A percentile compares a stretch with the other conserved stretches of the same genome.
Conservation (phyloP, 2,329 filamentous ascomycete species). For the Diaporthe vexans region DNA sequence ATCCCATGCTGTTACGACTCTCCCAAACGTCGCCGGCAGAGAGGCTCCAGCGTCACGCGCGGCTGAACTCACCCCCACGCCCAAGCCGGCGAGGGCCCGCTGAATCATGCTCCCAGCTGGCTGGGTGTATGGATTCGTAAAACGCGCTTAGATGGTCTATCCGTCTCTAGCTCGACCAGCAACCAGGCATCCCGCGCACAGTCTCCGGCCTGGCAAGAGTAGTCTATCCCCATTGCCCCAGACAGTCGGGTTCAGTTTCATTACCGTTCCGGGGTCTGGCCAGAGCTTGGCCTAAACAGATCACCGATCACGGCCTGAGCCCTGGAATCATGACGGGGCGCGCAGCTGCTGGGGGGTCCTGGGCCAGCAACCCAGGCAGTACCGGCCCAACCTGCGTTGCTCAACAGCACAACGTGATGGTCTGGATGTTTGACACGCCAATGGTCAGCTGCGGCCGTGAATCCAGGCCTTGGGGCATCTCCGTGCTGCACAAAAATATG, state of each 20-base stretch:
- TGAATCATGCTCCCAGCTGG: conserved; percentile 27
- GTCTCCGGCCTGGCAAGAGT: conserved; percentile 8
- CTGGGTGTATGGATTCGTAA: conserved; percentile 12
- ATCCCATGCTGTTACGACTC: conserved; percentile 7
- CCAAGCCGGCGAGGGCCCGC: conserved; percentile 16
- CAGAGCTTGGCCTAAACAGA: conserved; percentile 32
- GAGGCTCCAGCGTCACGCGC: conserved; percentile 28
- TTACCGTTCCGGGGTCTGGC: conserved; percentile 13
- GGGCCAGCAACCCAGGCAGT: conserved; percentile 2
- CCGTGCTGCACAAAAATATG: background rate
- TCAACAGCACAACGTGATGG: conserved; percentile 27
- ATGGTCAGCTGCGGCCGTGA: background rate
- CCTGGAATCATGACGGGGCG: background rate
- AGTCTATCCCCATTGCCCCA: conserved; percentile 23
- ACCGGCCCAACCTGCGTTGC: conserved; percentile 12
- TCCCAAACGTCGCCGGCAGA: background rate
- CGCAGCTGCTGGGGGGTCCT: background rate
- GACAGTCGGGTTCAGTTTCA: conserved; percentile 31
- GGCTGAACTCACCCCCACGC: conserved; percentile 38
- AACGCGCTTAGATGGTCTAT: conserved; percentile 39
- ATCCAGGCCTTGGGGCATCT: background rate
- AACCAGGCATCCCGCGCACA: conserved; percentile 23
- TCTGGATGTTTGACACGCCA: conserved; percentile 14
- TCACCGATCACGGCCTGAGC: conserved; percentile 26
- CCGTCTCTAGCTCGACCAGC: conserved; percentile 34